Evolutionary conservation across 2,329 filamentous ascomycete genomes (phyloP).

Genomic region (Botrytis elliptica): DNA sequence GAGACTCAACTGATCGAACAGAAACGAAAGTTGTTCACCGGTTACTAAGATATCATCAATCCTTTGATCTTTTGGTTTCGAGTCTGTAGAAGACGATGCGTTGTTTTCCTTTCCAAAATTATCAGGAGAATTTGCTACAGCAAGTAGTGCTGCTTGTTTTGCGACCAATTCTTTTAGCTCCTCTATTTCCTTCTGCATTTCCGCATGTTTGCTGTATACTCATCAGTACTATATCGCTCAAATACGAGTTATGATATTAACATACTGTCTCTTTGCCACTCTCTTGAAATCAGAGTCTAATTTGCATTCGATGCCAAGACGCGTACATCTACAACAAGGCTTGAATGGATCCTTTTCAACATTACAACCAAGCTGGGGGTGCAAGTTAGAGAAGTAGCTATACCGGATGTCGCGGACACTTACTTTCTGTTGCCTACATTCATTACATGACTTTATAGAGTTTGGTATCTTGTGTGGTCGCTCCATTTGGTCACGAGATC

Average conservation of each 20-base stretch:
- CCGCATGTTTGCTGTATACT: constrained; percentile 55
- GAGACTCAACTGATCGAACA: constrained; percentile 24
- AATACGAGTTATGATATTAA: no score
- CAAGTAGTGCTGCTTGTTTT: constrained; percentile 20
- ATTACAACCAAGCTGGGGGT: constrained; percentile 62
- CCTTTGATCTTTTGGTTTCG: constrained; percentile 18
- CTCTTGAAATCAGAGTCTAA: constrained; percentile 70
- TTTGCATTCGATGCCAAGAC: constrained; percentile 61
- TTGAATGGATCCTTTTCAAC: constrained; percentile 63
- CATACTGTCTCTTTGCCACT: constrained; percentile 51
- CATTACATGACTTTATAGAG: constrained; percentile 34
- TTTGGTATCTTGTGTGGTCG: constrained; percentile 14
- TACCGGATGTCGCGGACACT: constrained; percentile 15
- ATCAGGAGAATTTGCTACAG: constrained; percentile 43
- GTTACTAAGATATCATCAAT: constrained; percentile 23
- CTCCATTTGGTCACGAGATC: constrained; percentile 19
- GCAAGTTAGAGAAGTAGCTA: not conserved
- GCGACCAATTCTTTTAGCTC: constrained; percentile 45
- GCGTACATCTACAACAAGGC: constrained; percentile 60
- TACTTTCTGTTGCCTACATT: constrained; percentile 71
- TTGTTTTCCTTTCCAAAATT: constrained; percentile 52
- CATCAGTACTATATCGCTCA: not conserved
- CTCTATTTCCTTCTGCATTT: constrained; percentile 59
- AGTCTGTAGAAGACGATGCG: constrained; percentile 44
- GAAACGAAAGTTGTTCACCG: constrained; percentile 22